Conservation (phyloP, 2,329 filamentous ascomycete species). For the Penicillium thymicola region DNA sequence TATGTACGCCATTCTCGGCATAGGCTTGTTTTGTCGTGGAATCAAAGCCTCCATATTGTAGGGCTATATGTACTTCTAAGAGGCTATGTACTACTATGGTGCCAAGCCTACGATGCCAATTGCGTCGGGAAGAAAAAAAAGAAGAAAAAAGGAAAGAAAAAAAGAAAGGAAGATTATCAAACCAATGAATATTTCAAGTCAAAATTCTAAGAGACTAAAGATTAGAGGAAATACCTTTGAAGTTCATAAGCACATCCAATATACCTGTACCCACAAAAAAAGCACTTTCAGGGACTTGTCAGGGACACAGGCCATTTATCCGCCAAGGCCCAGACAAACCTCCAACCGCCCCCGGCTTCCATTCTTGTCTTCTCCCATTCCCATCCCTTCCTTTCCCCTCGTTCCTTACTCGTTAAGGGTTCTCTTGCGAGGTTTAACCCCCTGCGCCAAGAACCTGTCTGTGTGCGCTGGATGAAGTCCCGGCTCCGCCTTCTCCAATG, state of each 20-base stretch:
- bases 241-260: not conserved
- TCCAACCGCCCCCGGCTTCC: constrained; percentile 8
- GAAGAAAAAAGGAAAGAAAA: not conserved
- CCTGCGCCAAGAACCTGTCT: constrained; percentile 24
- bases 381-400: constrained; percentile 6
- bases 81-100: not conserved
- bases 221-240: not conserved
- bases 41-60: not conserved
- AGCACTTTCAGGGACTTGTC: not conserved
- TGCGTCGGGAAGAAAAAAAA: constrained; percentile 14
- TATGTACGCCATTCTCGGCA: not conserved
- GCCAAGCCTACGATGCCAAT: constrained; percentile 15
- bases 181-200: not conserved
- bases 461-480: constrained; percentile 37
- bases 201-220: not conserved
- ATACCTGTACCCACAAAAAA: constrained; percentile 2
- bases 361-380: constrained; percentile 5
- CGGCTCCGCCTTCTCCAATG: constrained; percentile 41
- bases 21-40: not conserved
- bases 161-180: not conserved
- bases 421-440: constrained; percentile 15
- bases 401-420: constrained; percentile 15
- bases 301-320: constrained; percentile 8
- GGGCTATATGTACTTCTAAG: too few relatives aligned
- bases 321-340: constrained; percentile 17